phyloP scores from a whole-genome alignment of 805 yeast species.

The Candida sphagnicola region DNA sequence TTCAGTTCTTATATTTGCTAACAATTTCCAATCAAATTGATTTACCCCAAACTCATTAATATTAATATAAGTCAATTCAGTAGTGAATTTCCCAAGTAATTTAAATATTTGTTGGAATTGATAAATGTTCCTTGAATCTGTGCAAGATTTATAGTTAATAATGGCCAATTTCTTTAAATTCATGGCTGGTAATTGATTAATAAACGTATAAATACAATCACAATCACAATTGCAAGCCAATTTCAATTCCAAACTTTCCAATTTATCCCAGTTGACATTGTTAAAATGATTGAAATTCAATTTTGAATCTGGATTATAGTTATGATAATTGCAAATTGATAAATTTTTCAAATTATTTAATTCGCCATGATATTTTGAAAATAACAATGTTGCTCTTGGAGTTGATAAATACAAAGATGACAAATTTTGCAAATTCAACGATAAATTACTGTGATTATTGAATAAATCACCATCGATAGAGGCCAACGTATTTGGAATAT shows the following conservation, averaged over 20 bases:
- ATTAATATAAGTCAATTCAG: neutral
- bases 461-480: neutral
- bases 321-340: neutral
- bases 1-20: neutral
- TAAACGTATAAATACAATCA: conserved; percentile 1
- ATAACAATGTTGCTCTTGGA: conserved; percentile 14
- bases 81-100: neutral
- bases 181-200: conserved; percentile 1
- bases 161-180: neutral
- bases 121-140: conserved; percentile 1
- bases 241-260: conserved; percentile 3
- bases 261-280: neutral
- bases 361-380: conserved; percentile 28
- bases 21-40: neutral
- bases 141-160: conserved; percentile 1
- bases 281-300: neutral
- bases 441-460: neutral
- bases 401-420: neutral
- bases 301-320: neutral
- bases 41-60: conserved; percentile 2
- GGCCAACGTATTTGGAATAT: neutral
- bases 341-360: neutral
- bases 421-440: neutral
- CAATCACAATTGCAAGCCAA: neutral
- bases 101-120: neutral